Conservation (phyloP, 352 stramenopile genomes). For the Globisporangium nagaii region DNA sequence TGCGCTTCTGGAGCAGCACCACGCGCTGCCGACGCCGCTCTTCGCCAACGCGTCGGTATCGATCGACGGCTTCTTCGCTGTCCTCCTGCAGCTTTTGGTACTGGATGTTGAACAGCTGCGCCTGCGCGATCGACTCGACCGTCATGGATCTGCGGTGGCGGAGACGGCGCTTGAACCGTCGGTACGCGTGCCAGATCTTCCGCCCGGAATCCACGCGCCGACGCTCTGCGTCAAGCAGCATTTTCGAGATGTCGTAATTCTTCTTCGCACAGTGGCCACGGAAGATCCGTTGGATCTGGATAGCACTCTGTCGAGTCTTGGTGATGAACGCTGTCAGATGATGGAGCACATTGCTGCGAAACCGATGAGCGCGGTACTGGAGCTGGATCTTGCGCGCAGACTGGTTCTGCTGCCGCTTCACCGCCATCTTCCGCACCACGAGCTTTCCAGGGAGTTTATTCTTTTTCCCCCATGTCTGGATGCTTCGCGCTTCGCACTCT, state of each 20-base stretch:
- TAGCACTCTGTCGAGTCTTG: constrained; percentile 19
- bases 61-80: constrained; percentile 18
- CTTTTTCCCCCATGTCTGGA: constrained; percentile 18
- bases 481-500: constrained; percentile 25
- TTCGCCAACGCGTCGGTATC: constrained; percentile 45
- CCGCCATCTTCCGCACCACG: constrained; percentile 34
- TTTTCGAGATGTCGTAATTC: constrained; percentile 20
- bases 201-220: constrained; percentile 17
- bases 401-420: constrained; percentile 31
- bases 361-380: constrained; percentile 40
- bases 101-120: constrained; percentile 39
- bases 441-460: constrained; percentile 49
- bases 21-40: constrained; percentile 48
- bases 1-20: constrained; percentile 41
- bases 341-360: constrained; percentile 22
- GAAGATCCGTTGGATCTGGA: constrained; percentile 54
- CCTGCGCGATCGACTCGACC: constrained; percentile 46
- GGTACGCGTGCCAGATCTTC: constrained; percentile 37
- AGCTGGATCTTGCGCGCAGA: constrained; percentile 47
- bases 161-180: constrained; percentile 34
- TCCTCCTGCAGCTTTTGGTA: constrained; percentile 30
- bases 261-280: constrained; percentile 39
- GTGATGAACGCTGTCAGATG: constrained; percentile 31
- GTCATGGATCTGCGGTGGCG: constrained; percentile 49
- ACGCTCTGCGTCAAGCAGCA: constrained; percentile 16